phyloP scores from a whole-genome alignment of 2,329 filamentous ascomycete species.

The Epichloe coenophiala region DNA sequence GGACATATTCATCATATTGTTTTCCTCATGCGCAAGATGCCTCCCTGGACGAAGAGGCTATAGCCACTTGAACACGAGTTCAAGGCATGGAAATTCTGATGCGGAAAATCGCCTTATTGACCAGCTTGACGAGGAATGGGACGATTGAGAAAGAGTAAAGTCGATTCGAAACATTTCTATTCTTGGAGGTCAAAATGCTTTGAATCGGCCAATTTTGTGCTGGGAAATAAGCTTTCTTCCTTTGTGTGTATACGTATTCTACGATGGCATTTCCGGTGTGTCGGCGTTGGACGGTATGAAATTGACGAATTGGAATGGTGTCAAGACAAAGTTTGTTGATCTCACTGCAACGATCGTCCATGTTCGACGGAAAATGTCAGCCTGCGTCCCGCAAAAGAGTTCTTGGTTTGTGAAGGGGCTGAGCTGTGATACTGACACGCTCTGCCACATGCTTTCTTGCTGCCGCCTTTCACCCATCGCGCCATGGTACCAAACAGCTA shows the following conservation, averaged over 20 bases:
- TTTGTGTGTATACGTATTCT: not conserved
- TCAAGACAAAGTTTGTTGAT: not conserved
- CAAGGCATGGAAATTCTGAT: constrained; percentile 43
- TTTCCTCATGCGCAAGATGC: constrained; percentile 55
- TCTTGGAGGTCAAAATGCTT: not conserved
- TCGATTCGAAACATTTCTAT: not conserved
- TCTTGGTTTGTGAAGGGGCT: too few species aligned
- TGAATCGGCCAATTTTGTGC: not conserved
- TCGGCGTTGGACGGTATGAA: not conserved
- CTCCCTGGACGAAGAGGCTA: constrained; percentile 55
- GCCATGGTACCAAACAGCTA: not conserved
- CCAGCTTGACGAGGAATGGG: constrained; percentile 94
- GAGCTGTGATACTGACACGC: too few species aligned
- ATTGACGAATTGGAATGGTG: not conserved
- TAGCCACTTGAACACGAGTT: constrained; percentile 44
- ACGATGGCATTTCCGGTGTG: not conserved
- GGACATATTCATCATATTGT: constrained; percentile 55
- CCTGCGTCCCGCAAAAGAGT: too few species aligned
- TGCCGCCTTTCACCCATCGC: too few species aligned
- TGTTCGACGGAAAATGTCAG: not conserved
- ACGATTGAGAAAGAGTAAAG: constrained; percentile 40
- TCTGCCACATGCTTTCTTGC: not conserved
- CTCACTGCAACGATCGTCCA: too few species aligned
- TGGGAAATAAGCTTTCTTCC: not conserved
- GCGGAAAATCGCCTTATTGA: constrained; percentile 92